phyloP scores from a whole-genome alignment of 768 basidiomycete species.

The Boletus pseudo-olivaceus region DNA sequence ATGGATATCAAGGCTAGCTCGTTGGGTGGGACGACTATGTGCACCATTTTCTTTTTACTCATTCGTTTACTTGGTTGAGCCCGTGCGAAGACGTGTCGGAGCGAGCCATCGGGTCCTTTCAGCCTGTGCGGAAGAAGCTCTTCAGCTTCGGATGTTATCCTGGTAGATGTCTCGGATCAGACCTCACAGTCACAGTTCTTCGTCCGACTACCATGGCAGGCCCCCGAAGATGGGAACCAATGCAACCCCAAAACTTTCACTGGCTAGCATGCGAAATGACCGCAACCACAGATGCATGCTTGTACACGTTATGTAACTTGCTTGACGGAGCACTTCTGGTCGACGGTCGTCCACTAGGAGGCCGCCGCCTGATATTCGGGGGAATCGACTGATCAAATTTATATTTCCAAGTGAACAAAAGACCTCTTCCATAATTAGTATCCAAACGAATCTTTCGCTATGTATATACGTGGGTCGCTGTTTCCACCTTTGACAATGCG shows the following conservation, averaged over 20 bases:
- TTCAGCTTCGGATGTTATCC: no score
- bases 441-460: background rate
- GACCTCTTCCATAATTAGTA: no score
- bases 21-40: no score
- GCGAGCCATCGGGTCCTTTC: no score
- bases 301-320: no score
- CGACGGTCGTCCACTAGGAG: background rate
- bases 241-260: background rate
- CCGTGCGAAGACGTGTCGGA: no score
- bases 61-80: no score
- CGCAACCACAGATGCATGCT: background rate
- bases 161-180: background rate
- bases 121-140: no score
- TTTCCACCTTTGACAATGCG: background rate
- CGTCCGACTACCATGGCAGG: background rate
- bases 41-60: no score
- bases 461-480: background rate
- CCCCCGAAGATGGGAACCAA: background rate
- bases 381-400: background rate
- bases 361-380: background rate
- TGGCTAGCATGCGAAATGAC: background rate
- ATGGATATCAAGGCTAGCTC: no score
- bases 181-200: background rate
- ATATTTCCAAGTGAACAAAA: no score
- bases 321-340: background rate